Evolutionary conservation across 2,329 filamentous ascomycete species (phyloP).

Genomic region (Shiraia sp.): DNA sequence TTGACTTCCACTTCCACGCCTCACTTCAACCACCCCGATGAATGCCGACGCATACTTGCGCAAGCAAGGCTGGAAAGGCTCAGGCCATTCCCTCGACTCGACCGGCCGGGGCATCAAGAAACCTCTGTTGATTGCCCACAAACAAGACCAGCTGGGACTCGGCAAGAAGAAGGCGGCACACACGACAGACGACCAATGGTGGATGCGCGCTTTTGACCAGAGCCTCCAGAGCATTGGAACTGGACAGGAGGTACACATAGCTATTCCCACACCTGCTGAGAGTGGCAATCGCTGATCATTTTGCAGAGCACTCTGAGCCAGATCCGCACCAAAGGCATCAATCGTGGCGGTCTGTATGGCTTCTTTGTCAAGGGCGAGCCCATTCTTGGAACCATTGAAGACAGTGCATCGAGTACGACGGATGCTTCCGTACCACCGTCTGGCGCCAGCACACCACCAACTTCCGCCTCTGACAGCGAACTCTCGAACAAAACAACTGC

Average conservation of each 20-base stretch:
- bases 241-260: constrained; percentile 27
- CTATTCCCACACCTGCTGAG: background rate
- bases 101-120: constrained; percentile 77
- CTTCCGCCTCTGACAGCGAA: constrained; percentile 29
- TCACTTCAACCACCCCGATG: constrained; percentile 57
- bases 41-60: constrained; percentile 81
- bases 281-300: background rate
- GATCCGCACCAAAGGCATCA: constrained; percentile 52
- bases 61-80: constrained; percentile 86
- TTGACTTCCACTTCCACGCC: background rate
- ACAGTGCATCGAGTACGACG: constrained; percentile 22
- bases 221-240: constrained; percentile 70
- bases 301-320: constrained; percentile 60
- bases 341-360: constrained; percentile 69
- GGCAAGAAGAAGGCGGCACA: constrained; percentile 67
- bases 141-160: constrained; percentile 78
- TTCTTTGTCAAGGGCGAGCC: constrained; percentile 83
- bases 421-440: constrained; percentile 21
- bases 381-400: constrained; percentile 69
- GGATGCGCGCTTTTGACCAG: constrained; percentile 92
- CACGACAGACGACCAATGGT: constrained; percentile 82
- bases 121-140: constrained; percentile 81
- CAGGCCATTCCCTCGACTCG: constrained; percentile 82
- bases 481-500: constrained; percentile 8
- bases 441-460: constrained; percentile 32